Evolutionary conservation across 108 stramenopile genomes (phyloP), one percentile per base, ranked within the genome.

Genomic region (Poteriospumella lacustris): DNA sequence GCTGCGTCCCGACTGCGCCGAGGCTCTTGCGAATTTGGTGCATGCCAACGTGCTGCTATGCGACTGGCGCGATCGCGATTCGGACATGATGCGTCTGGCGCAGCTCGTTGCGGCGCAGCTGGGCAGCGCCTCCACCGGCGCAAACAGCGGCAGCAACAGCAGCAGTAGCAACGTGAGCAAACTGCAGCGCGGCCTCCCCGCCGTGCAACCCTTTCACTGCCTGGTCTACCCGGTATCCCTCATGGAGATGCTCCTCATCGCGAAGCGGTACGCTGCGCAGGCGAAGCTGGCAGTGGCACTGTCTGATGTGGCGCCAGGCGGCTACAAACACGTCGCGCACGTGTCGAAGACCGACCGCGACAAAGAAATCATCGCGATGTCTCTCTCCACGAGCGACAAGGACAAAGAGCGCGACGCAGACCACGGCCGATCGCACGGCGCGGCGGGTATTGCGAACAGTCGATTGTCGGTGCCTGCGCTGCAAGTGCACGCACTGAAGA

Each of bases 181-280:
- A n/a, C n/a, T n/a, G n/a, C n/a, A n/a, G n/a, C n/a, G n/a, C n/a
- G n/a, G n/a, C n/a, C 80, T 88, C 3, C 87, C 87, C 12, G 76
- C 52, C 5, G 83, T 87, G 52, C 87, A 88, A 80, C 87, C 87
- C 1, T 88, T 88, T 72, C 87, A 88, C 76, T 68, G 81, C 1
- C 78, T 88, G 43, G 83, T 76, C 15, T 88, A 88, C 76, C 86
- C 86, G 28, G 58, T 88, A 29, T 39, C 58, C 43, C 59, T 79
- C 33, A 5, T 38, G 1, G 41, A 76, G 44, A 79, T 80, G 58
- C n/a, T n/a, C 39, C 1, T 31, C 1, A 42, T 85, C 19, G 84
- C 81, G 44, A 79, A 80, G 41, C 58, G 72, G 75, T 88, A 88
- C 77, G 87, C 87, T 0, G 60, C 68, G 42, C 68, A 80, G 34